Conservation (phyloP, 139 green algal species). For the Coelastrella sp. region DNA sequence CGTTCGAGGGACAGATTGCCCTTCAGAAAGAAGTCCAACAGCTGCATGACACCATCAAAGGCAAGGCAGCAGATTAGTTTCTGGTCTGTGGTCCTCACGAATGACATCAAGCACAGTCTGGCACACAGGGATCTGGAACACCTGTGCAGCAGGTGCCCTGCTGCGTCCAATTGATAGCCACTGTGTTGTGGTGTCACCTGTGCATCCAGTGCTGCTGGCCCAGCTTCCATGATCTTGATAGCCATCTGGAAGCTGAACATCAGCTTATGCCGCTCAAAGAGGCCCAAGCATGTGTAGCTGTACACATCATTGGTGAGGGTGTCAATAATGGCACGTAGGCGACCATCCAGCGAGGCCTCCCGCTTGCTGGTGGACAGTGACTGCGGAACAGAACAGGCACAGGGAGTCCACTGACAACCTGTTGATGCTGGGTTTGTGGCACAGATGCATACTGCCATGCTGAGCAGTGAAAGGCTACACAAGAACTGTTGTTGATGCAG, state of each 20-base stretch:
- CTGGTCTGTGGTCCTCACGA: too few species aligned
- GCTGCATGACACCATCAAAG: conserved; percentile 16
- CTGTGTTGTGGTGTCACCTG: neutral
- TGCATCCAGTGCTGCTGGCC: conserved; percentile 31
- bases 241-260: conserved; percentile 73
- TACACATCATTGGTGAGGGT: conserved; percentile 75
- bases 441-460: too few species aligned
- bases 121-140: too few species aligned
- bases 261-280: conserved; percentile 92
- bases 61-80: neutral
- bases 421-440: neutral
- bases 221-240: conserved; percentile 81
- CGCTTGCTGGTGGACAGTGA: conserved; percentile 73
- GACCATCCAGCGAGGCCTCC: conserved; percentile 79
- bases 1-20: conserved; percentile 88
- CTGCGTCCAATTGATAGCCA: neutral
- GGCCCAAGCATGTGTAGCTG: conserved; percentile 86
- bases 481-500: too few species aligned
- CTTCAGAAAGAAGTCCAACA: conserved; percentile 93
- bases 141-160: neutral
- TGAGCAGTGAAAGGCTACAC: too few species aligned
- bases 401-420: neutral
- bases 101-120: too few species aligned
- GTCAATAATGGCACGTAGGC: conserved; percentile 76
- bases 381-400: conserved; percentile 2